Evolutionary conservation across 1,284 basidiomycete genomes (phyloP), one percentile per base, ranked within the genome.

Genomic region (Trichosporon ovoides): DNA sequence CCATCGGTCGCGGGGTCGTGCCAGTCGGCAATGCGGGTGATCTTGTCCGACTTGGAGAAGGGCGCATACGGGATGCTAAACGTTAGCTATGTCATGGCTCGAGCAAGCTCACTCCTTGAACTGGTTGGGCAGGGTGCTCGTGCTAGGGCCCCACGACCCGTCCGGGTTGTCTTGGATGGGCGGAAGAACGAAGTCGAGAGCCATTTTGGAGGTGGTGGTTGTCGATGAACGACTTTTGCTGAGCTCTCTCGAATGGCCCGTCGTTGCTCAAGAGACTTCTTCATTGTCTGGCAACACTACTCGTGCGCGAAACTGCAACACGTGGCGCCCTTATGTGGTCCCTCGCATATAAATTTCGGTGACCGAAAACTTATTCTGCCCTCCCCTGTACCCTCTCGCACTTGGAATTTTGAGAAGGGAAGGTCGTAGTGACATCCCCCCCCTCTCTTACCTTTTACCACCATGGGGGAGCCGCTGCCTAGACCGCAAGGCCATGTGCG

Each of bases 1-100:
- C 85, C 86, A 37, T 86, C 84, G 59, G 78, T 82, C 31, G 70
- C 67, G 31, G 71, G 62, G 28, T 73, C 75, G 76, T 91, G 95
- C 94, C 95, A 98, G 81, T 98, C 95, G 59, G 95, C 95, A 73
- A 98, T 91, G 61, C 94, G 88, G 57, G 91, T 92, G 61, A 98
- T 86, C 79, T 97, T 98, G 83, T 98, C 95, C 57, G 90, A 88
- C 85, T 98, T 98, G 78, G 92, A 92, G 82, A 91, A 98, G 5
- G 93, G 94, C 2, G 94, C 91, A 74, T 97, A 98, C 37, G 93
- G 93, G 64, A 97, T 94, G 71, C 79, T 80, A 60, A 19, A 48
- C 22, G 38, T 28, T 31, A 48, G 43, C 43, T 31, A 9, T 31
- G 16, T 7, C n/a, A 13, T 19, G 7, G 14, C 34, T 1, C n/a